phyloP scores from a whole-genome alignment of 257 asterid genomes.

The Fraxinus americana region DNA sequence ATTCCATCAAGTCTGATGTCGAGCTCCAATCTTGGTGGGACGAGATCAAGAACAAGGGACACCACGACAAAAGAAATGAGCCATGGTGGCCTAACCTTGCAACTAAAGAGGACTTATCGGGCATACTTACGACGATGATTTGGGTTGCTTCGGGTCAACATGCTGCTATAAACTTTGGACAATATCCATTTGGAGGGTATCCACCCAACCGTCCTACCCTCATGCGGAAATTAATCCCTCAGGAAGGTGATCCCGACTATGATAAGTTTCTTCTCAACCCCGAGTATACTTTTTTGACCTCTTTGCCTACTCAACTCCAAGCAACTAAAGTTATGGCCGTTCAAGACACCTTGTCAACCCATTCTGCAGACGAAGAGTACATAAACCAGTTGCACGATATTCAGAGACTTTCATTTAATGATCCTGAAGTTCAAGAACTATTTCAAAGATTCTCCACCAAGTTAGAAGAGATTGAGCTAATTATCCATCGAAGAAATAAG shows the following conservation, averaged over 20 bases:
- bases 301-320: slow-evolving; percentile 88
- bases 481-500: slow-evolving; percentile 62
- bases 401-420: slow-evolving; percentile 56
- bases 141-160: slow-evolving; percentile 97
- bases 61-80: slow-evolving; percentile 65
- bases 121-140: slow-evolving; percentile 68
- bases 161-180: slow-evolving; percentile 96
- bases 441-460: slow-evolving; percentile 55
- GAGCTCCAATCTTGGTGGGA: slow-evolving; percentile 95
- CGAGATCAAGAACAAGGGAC: slow-evolving; percentile 82
- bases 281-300: slow-evolving; percentile 69
- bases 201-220: slow-evolving; percentile 89
- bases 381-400: slow-evolving; percentile 62
- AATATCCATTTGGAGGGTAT: slow-evolving; percentile 89
- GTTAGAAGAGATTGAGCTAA: slow-evolving; percentile 67
- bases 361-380: slow-evolving; percentile 52
- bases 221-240: slow-evolving; percentile 71
- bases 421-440: slow-evolving; percentile 62
- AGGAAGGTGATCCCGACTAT: slow-evolving; percentile 48
- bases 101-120: slow-evolving; percentile 67
- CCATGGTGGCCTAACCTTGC: slow-evolving; percentile 88
- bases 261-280: slow-evolving; percentile 69
- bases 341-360: slow-evolving; percentile 84
- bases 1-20: slow-evolving; percentile 57
- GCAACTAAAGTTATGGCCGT: slow-evolving; percentile 97